These are phyloP conservation scores for Candida anglica DNA, from an alignment of 805 yeast genomes.

Conservation along the genomic window DNA sequence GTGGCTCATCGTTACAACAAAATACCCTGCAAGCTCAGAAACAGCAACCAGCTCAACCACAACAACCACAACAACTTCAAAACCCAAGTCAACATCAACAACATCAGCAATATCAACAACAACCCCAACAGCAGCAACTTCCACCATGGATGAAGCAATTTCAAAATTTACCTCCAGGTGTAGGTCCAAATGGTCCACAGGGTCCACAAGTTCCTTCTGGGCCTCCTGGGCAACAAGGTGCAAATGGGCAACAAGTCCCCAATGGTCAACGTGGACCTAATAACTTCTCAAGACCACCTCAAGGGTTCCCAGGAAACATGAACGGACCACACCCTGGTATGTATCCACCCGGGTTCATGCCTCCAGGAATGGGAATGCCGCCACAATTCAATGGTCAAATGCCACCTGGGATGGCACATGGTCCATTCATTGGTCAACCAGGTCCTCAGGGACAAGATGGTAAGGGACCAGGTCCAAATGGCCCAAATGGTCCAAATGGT, in stretches of 20 bases:
- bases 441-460: too few species aligned
- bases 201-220: too few species aligned
- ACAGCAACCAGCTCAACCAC: constrained; percentile 7
- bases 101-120: constrained; percentile 13
- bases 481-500: too few species aligned
- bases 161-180: constrained; percentile 10
- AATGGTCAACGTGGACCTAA: too few species aligned
- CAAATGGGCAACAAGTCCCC: too few species aligned
- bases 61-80: constrained; percentile 25
- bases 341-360: constrained; percentile 28
- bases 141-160: constrained; percentile 26
- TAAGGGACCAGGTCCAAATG: too few species aligned
- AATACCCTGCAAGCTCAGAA: not conserved
- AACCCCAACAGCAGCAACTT: constrained; percentile 10
- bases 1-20: not conserved
- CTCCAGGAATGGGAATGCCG: constrained; percentile 19
- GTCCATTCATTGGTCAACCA: not conserved
- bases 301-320: constrained; percentile 7
- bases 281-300: too few species aligned
- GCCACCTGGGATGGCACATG: constrained; percentile 2
- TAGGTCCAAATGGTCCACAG: constrained; percentile 11
- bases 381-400: constrained; percentile 11
- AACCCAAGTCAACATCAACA: constrained; percentile 15
- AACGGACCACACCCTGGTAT: constrained; percentile 27
- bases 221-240: too few species aligned